Evolutionary conservation across 2,329 filamentous ascomycete species (phyloP).

Genomic region (Trichocomaceae sp.): DNA sequence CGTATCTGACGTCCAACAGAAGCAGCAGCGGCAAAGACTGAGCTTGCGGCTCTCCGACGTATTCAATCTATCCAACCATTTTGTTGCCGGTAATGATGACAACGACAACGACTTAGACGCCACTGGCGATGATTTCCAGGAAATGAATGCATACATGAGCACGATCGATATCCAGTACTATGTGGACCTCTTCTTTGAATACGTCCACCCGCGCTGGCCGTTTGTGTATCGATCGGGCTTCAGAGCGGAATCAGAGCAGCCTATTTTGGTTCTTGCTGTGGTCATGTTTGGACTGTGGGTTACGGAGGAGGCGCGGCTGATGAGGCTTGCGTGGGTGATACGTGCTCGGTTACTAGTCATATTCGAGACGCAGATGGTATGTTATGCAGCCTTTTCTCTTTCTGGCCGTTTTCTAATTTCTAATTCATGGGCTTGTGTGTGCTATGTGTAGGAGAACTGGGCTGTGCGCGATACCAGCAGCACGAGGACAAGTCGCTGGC

Average conservation of each 20-base stretch:
- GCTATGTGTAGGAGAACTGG: constrained; percentile 7
- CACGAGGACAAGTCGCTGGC: constrained; percentile 18
- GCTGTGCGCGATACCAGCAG: not conserved
- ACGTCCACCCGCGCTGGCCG: constrained; percentile 25
- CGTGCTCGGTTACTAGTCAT: constrained; percentile 20
- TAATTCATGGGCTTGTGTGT: no score
- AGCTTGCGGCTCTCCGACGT: not conserved
- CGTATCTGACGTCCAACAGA: not conserved
- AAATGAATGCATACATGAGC: not conserved
- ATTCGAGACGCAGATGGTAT: constrained; percentile 23
- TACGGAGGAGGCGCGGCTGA: constrained; percentile 15
- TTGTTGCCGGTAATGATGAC: not conserved
- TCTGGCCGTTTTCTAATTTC: not conserved
- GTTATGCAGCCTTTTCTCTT: not conserved
- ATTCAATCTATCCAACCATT: not conserved
- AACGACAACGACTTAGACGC: not conserved
- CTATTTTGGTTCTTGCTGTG: constrained; percentile 26
- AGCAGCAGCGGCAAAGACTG: not conserved
- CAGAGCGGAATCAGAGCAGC: constrained; percentile 16
- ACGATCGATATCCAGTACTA: constrained; percentile 14
- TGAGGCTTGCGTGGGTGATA: constrained; percentile 20
- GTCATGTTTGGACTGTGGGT: constrained; percentile 24
- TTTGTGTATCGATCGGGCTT: constrained; percentile 25
- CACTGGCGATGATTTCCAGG: not conserved
- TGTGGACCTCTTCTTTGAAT: constrained; percentile 22